A percentile compares a stretch with the other conserved stretches of the same genome.
Evolutionary conservation across 352 stramenopile genomes (phyloP).

Genomic region (Phytophthora sp.): DNA sequence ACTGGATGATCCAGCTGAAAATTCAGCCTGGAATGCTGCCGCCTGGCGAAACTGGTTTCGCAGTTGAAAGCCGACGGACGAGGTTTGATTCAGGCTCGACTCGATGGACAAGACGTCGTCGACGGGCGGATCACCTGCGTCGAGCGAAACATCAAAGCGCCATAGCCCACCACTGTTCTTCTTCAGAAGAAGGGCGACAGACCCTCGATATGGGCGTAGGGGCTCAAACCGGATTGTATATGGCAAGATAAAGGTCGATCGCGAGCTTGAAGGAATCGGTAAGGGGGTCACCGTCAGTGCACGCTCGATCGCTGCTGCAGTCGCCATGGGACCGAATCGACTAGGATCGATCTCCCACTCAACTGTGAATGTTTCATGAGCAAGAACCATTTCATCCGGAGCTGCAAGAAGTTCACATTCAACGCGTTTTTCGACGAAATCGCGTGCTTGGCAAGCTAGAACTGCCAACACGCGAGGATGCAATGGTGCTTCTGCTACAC

Average conservation of each 20-base stretch:
- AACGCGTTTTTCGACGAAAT: slow-evolving; percentile 69
- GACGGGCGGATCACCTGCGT: slow-evolving; percentile 77
- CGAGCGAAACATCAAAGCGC: slow-evolving; percentile 87
- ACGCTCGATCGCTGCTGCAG: slow-evolving; percentile 50
- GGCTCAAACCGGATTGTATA: slow-evolving; percentile 86
- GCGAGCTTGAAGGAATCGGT: neutral
- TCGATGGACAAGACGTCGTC: slow-evolving; percentile 91
- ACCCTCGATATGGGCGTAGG: slow-evolving; percentile 82
- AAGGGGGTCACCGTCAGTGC: slow-evolving; percentile 54
- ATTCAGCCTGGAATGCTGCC: slow-evolving; percentile 85
- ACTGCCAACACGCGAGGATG: slow-evolving; percentile 57
- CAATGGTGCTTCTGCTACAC: slow-evolving; percentile 70
- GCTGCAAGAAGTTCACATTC: slow-evolving; percentile 65
- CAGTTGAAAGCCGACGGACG: slow-evolving; percentile 86
- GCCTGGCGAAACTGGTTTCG: slow-evolving; percentile 86
- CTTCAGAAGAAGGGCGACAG: slow-evolving; percentile 75
- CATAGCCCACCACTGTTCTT: slow-evolving; percentile 85
- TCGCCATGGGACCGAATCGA: slow-evolving; percentile 64
- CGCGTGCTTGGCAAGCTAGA: slow-evolving; percentile 70
- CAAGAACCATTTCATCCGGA: slow-evolving; percentile 45
- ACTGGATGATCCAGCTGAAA: slow-evolving; percentile 85
- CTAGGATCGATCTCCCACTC: slow-evolving; percentile 69
- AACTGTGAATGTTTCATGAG: slow-evolving; percentile 53
- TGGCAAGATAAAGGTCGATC: slow-evolving; percentile 26
- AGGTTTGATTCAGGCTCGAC: slow-evolving; percentile 85